These are phyloP conservation scores for Casuarina equisetifolia DNA, from an alignment of 306 rosid genomes.

Conservation along the genomic window DNA sequence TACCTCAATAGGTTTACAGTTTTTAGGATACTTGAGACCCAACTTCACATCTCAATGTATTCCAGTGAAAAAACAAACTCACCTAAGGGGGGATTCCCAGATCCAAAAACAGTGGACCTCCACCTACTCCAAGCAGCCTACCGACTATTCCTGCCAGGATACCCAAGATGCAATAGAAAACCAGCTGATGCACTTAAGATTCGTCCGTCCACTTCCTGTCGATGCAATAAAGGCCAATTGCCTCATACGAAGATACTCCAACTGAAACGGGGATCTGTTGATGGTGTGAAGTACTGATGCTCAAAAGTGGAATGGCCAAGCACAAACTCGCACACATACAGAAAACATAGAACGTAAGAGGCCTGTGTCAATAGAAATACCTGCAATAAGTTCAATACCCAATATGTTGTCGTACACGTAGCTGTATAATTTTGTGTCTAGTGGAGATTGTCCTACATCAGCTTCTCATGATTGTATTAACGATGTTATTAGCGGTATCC, in stretches of 20 bases:
- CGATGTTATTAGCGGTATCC: too few relatives aligned
- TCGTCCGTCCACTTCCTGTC: constrained; percentile 47
- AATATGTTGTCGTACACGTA: constrained; percentile 66
- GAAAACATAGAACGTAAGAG: constrained; percentile 8
- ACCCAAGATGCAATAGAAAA: constrained; percentile 57
- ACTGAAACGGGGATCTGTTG: constrained; percentile 76
- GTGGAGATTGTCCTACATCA: too few relatives aligned
- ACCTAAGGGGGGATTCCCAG: constrained; percentile 95
- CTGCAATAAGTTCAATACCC: constrained; percentile 81
- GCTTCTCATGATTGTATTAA: too few relatives aligned
- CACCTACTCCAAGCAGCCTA: constrained; percentile 92
- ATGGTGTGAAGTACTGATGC: constrained; percentile 1
- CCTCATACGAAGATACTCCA: constrained; percentile 74
- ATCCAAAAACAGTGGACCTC: constrained; percentile 91
- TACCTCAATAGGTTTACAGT: too few relatives aligned
- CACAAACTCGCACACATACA: constrained; percentile 9
- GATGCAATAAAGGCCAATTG: constrained; percentile 72
- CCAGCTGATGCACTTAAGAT: constrained; percentile 51
- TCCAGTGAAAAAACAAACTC: constrained; percentile 22
- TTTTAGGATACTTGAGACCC: too few relatives aligned
- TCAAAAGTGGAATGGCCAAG: neutral
- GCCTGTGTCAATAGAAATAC: constrained; percentile 38
- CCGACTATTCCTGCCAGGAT: constrained; percentile 82
- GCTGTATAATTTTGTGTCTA: constrained; percentile 42
- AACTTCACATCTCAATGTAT: neutral